phyloP scores from a whole-genome alignment of 805 yeast species.

The Pichia heedii region DNA sequence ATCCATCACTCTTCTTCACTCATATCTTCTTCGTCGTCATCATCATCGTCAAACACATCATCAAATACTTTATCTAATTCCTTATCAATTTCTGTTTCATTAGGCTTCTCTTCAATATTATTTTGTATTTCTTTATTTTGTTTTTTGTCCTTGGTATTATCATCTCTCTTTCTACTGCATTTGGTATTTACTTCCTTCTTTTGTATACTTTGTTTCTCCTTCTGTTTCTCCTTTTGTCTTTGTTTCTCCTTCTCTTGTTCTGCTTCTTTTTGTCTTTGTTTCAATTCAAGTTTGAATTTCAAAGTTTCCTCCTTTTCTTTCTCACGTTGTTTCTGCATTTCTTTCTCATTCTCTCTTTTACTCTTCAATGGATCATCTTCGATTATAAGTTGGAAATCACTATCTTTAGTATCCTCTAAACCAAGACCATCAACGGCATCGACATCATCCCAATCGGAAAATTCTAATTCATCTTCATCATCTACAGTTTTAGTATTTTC shows the following conservation, averaged over 20 bases:
- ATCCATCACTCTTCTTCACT: conserved; percentile 27
- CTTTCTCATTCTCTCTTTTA: conserved; percentile 5
- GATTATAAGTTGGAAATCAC: conserved; percentile 16
- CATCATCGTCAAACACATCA: conserved; percentile 9
- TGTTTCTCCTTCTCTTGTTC: background rate
- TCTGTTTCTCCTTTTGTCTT: background rate
- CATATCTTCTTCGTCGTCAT: conserved; percentile 18
- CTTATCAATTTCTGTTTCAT: conserved; percentile 3
- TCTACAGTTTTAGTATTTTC: background rate
- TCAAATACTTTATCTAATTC: conserved; percentile 10
- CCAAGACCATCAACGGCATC: conserved; percentile 9
- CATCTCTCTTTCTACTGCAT: background rate
- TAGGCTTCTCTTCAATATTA: background rate
- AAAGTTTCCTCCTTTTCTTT: background rate
- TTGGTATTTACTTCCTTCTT: background rate
- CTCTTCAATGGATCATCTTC: conserved; percentile 16
- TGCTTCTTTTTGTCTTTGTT: background rate
- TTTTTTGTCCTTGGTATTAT: background rate
- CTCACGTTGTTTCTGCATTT: conserved; percentile 1
- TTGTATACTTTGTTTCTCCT: background rate
- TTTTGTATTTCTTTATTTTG: background rate
- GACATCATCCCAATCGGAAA: conserved; percentile 23
- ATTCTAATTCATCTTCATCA: conserved; percentile 18
- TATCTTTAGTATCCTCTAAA: background rate
- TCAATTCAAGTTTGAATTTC: background rate